Percentiles rank a stretch among this genome's conserved stretches.
Conservation (phyloP, 352 stramenopile genomes). For the Phytophthora capsici region DNA sequence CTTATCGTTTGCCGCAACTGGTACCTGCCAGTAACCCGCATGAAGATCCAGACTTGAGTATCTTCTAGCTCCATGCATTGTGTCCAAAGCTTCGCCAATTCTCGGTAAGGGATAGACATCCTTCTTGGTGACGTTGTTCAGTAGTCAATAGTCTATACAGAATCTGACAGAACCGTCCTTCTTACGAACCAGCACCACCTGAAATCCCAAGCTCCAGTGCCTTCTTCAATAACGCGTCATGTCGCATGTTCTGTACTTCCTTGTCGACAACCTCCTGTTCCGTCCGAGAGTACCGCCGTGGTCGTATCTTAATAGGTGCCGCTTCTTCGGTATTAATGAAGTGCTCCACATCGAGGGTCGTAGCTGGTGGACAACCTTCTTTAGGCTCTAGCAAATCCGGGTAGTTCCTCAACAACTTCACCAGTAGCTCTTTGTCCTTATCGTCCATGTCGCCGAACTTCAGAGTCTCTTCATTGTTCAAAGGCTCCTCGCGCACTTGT, state of each 20-base stretch:
- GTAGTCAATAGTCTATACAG: background rate
- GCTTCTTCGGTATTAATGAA: constrained; percentile 24
- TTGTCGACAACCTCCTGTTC: constrained; percentile 20
- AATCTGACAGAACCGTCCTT: background rate
- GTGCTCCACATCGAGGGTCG: constrained; percentile 1
- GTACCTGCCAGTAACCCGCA: background rate
- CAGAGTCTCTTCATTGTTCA: constrained; percentile 1
- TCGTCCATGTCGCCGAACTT: background rate
- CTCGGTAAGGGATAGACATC: background rate
- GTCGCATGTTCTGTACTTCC: constrained; percentile 14
- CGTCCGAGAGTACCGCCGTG: background rate
- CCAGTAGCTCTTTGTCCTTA: background rate
- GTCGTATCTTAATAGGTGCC: constrained; percentile 14
- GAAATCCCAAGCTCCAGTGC: constrained; percentile 8
- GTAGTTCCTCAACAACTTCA: constrained; percentile 1
- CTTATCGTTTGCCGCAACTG: background rate
- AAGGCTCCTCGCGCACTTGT: background rate
- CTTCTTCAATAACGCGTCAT: constrained; percentile 21
- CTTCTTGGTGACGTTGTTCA: background rate
- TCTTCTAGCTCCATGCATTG: background rate
- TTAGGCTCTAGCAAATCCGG: background rate
- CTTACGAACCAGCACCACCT: background rate
- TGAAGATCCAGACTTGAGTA: background rate
- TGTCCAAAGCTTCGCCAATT: background rate
- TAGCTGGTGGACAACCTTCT: background rate